Evolutionary conservation across 1,139 yeast species (phyloP), one percentile per base, ranked within the genome.

Genomic region (Debaryomyces coudertii): DNA sequence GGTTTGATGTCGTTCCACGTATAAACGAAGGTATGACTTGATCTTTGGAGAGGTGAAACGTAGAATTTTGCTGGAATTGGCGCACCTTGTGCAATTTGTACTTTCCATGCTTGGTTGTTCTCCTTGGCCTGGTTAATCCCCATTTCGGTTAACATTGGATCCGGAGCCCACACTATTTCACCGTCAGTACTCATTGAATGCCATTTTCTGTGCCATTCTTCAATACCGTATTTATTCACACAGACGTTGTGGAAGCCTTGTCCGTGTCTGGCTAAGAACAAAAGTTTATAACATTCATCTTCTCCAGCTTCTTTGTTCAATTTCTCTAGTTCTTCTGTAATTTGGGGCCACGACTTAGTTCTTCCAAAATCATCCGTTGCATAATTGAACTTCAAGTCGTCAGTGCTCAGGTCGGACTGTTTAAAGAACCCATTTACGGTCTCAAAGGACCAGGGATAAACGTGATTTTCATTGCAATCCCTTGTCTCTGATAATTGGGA

Each of bases 171-270:
- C 1, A 62, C 69, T 12, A 77, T 57, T 43, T 76, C 78, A 3
- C 83, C 88, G 56, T 80, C 83, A 3, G 81, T 79, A 5, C 73
- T 69, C 42, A 76, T 52, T 43, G 66, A 68, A 30, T 84, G 74
- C 85, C 87, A 85, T 49, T 82, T 73, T 1, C 62, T 62, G 54
- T 80, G 73, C 92, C 92, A 86, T 36, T 64, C 79, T 7, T 72
- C 68, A 29, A 71, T 58, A 7, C 90, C 90, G 58, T 84, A 85
- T 49, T 77, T 76, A 31, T 66, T 66, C 34, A 81, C 79, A 7
- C 82, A 82, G 25, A 74, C 68, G 53, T 87, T 87, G 60, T 87
- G 95, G 62, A 71, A 82, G 0, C 95, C 95, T 62, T 87, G 88
- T 7, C 95, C 95, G 55, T 87, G 95, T 54, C 95, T 75, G 2